Percentiles rank a stretch among this genome's conserved stretches.
These are phyloP conservation scores for Pseudogymnoascus sp. DNA, from an alignment of 2,329 filamentous ascomycete genomes.

Conservation along the genomic window DNA sequence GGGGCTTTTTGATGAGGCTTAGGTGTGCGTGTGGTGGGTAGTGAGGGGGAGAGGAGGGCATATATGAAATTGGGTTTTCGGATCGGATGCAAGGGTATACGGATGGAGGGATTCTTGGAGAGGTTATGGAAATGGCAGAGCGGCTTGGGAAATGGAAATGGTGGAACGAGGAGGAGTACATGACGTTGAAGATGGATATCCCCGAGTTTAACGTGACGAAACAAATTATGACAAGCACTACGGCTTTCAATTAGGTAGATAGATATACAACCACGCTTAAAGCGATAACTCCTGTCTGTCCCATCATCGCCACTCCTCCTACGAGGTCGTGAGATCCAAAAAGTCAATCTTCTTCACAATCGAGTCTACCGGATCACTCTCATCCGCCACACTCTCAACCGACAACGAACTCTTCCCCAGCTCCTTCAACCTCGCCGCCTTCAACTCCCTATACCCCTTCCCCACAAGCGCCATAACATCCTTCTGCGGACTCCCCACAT, in stretches of 20 bases:
- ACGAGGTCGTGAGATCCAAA: constrained; percentile 26
- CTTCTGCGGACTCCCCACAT: constrained; percentile 52
- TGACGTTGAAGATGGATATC: background rate
- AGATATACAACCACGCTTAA: background rate
- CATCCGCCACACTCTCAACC: background rate
- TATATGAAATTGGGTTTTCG: background rate
- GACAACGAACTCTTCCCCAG: background rate
- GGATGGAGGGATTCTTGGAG: no score
- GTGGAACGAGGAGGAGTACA: background rate
- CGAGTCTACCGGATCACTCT: constrained; percentile 1
- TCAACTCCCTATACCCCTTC: constrained; percentile 50
- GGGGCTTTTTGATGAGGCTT: constrained; percentile 49
- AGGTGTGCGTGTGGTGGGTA: background rate
- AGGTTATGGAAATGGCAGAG: background rate
- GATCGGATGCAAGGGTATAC: background rate
- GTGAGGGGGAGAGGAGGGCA: background rate
- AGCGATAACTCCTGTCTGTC: background rate
- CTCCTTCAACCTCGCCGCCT: constrained; percentile 27
- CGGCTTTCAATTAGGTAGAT: constrained; percentile 5
- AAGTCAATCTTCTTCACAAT: constrained; percentile 27
- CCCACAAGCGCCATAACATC: constrained; percentile 63
- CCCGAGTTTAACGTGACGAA: background rate
- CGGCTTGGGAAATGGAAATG: background rate
- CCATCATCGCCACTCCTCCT: background rate
- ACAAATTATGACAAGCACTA: background rate